phyloP scores from a whole-genome alignment of 352 stramenopile genomes.

The Pythium vanterpoolii region DNA sequence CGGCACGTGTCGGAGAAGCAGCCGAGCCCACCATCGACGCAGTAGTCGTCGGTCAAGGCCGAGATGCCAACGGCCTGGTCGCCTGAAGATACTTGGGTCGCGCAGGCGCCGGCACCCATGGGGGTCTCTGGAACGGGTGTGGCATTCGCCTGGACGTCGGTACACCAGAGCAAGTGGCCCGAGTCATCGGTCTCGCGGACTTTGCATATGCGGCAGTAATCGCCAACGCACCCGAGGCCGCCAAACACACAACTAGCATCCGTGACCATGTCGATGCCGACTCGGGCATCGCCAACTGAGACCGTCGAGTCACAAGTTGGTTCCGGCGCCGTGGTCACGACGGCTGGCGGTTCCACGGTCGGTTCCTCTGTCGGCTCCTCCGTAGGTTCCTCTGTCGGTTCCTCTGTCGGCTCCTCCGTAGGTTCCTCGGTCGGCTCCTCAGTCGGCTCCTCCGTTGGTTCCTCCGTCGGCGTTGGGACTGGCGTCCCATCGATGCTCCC shows the following conservation, averaged over 20 bases:
- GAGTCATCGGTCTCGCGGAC: slow-evolving; percentile 6
- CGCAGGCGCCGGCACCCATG: not conserved
- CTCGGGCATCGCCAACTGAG: slow-evolving; percentile 16
- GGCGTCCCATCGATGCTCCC: slow-evolving; percentile 8
- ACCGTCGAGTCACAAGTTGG: slow-evolving; percentile 11
- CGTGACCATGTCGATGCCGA: slow-evolving; percentile 22
- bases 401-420: not conserved
- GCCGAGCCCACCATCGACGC: slow-evolving; percentile 13
- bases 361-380: not conserved
- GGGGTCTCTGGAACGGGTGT: not conserved
- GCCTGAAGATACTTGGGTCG: slow-evolving; percentile 8
- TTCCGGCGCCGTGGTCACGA: not conserved
- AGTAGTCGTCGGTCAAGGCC: slow-evolving; percentile 2
- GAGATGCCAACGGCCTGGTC: slow-evolving; percentile 21
- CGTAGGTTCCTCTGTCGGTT: not conserved
- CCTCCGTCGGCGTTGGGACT: not conserved
- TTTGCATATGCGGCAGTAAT: slow-evolving; percentile 29
- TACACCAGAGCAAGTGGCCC: slow-evolving; percentile 14
- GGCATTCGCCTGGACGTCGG: not conserved
- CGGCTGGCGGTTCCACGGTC: not conserved
- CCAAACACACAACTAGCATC: slow-evolving; percentile 21
- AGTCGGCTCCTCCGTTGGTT: not conserved
- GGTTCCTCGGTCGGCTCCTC: not conserved
- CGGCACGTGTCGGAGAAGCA: slow-evolving; percentile 25
- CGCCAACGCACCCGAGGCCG: slow-evolving; percentile 25